phyloP scores from a whole-genome alignment of 176 grass and related monocot species.

The Stipa capillata region DNA sequence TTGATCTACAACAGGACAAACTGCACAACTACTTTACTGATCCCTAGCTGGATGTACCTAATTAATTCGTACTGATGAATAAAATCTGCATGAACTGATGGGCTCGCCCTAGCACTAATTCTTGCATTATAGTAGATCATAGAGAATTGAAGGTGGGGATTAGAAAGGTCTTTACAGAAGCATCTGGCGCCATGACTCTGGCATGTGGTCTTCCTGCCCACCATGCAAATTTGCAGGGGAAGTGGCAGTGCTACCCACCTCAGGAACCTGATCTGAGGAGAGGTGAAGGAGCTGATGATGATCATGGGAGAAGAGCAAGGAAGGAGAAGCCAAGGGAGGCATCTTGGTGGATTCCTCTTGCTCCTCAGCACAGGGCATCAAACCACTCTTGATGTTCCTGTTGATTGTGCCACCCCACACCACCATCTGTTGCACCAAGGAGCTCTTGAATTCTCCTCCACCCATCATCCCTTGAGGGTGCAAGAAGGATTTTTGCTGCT shows the following conservation, averaged over 20 bases:
- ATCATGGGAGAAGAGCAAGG: constrained; percentile 23
- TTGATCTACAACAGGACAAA: background rate
- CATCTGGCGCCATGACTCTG: constrained; percentile 81
- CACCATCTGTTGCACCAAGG: constrained; percentile 56
- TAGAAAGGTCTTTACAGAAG: constrained; percentile 46
- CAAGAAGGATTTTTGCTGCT: background rate
- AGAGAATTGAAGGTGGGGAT: background rate
- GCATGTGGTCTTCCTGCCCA: constrained; percentile 37
- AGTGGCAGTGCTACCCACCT: background rate
- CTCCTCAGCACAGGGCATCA: constrained; percentile 38
- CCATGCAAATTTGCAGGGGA: background rate
- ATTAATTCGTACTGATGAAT: background rate
- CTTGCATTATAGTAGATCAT: too few species aligned
- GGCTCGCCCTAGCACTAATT: too few species aligned
- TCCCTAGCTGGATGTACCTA: constrained; percentile 10
- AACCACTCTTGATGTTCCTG: too few species aligned
- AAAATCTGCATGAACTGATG: constrained; percentile 5
- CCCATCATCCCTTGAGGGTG: constrained; percentile 59
- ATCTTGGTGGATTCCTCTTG: constrained; percentile 33
- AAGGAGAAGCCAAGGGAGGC: constrained; percentile 38
- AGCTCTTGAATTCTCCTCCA: constrained; percentile 50
- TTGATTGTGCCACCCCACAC: constrained; percentile 33
- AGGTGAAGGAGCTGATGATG: constrained; percentile 7
- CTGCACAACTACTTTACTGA: constrained; percentile 1
- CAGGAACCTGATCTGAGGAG: constrained; percentile 1